A percentile compares a stretch with the other conserved stretches of the same genome.
phyloP scores from a whole-genome alignment of 192 early-diverging fungal genomes.

The Geranomyces variabilis region DNA sequence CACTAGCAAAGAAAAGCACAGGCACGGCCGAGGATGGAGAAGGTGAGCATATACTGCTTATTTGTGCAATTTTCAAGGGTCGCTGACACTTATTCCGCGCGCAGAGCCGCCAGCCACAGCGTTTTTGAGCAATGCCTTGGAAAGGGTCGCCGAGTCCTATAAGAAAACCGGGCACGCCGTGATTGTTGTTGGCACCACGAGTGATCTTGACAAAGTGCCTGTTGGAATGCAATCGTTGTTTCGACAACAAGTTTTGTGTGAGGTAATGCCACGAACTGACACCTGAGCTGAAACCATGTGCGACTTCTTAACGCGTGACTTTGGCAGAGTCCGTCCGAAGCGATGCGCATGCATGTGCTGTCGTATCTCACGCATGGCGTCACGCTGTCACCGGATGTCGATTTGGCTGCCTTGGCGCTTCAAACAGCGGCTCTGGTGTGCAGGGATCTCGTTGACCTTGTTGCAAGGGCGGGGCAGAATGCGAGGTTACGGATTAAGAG shows the following conservation, averaged over 20 bases:
- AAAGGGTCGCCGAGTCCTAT: slow-evolving; percentile 26
- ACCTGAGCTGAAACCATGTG: too few species aligned
- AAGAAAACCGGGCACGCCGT: slow-evolving; percentile 66
- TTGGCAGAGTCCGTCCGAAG: slow-evolving; percentile 50
- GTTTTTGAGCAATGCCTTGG: slow-evolving; percentile 64
- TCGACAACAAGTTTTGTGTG: slow-evolving; percentile 72
- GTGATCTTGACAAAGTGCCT: slow-evolving; percentile 80
- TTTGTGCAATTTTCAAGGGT: neutral
- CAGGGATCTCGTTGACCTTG: slow-evolving; percentile 78
- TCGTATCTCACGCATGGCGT: slow-evolving; percentile 56
- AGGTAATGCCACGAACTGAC: too few species aligned
- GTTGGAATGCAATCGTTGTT: slow-evolving; percentile 77
- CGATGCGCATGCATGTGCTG: slow-evolving; percentile 47
- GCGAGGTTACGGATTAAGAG: slow-evolving; percentile 1
- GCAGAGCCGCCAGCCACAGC: slow-evolving; percentile 53
- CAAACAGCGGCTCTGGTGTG: slow-evolving; percentile 93
- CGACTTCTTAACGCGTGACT: too few species aligned
- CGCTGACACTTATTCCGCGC: slow-evolving; percentile 15
- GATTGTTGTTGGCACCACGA: slow-evolving; percentile 74
- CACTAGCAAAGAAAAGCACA: slow-evolving; percentile 64
- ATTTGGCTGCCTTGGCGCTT: slow-evolving; percentile 72
- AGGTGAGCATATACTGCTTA: neutral
- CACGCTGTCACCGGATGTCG: slow-evolving; percentile 76
- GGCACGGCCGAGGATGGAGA: slow-evolving; percentile 48
- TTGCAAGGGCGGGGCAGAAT: slow-evolving; percentile 61